Percentiles rank a stretch among this genome's conserved stretches.
phyloP scores from a whole-genome alignment of 2,329 filamentous ascomycete genomes.

The Phoma sp. region DNA sequence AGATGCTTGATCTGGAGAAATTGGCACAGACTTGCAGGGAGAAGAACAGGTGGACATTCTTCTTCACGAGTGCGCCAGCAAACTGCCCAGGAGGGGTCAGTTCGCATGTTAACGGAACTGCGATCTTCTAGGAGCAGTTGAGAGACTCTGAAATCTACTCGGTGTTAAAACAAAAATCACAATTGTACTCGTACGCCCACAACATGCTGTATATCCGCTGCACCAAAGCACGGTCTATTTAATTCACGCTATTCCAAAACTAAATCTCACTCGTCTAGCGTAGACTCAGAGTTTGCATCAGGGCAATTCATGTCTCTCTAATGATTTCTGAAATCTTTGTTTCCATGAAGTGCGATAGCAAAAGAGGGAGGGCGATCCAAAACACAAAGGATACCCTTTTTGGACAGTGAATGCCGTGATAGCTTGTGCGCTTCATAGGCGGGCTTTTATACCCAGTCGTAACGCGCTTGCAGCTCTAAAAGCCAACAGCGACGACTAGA shows the following conservation, averaged over 20 bases:
- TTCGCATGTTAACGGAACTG: conserved; percentile 53
- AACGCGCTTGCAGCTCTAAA: no score
- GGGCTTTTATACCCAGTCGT: no score
- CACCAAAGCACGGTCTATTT: neutral
- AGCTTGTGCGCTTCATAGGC: no score
- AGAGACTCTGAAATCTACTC: neutral
- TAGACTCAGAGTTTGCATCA: neutral
- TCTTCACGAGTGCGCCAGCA: conserved; percentile 66
- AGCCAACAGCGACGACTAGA: no score
- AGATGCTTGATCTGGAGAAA: conserved; percentile 57
- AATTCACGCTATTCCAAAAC: neutral
- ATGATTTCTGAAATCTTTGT: no score
- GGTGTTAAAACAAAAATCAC: neutral
- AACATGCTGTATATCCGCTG: neutral
- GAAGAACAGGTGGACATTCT: conserved; percentile 64
- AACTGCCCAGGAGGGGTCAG: conserved; percentile 62
- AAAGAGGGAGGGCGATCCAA: no score
- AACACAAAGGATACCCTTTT: no score
- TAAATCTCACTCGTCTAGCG: no score
- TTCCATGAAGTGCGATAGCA: no score
- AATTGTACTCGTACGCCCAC: neutral
- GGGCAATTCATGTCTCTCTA: neutral
- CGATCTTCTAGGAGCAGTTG: conserved; percentile 40
- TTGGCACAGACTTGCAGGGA: conserved; percentile 63
- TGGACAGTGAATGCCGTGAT: no score